Evolutionary conservation across 225 moss, liverwort and hornwort genomes (phyloP).

Genomic region (Polytrichum commune): DNA sequence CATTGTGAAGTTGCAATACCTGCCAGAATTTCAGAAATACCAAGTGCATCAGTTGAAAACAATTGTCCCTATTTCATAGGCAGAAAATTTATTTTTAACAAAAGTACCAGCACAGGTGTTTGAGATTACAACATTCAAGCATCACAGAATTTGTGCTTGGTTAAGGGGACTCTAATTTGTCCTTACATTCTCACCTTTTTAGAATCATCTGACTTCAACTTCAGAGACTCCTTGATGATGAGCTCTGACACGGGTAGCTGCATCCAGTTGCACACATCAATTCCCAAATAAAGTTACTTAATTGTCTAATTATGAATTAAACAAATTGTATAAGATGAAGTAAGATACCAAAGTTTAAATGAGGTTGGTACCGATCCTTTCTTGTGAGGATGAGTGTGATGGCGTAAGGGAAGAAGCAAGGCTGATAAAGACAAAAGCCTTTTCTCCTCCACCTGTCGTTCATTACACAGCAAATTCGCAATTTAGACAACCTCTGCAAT

Average conservation of each 20-base stretch:
- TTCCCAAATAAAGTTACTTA: no score
- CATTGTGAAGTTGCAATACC: slow-evolving; percentile 43
- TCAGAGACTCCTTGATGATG: slow-evolving; percentile 73
- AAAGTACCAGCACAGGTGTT: no score
- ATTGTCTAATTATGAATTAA: no score
- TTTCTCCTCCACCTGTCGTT: slow-evolving; percentile 29
- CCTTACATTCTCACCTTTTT: slow-evolving; percentile 44
- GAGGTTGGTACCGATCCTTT: slow-evolving; percentile 27
- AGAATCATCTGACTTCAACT: slow-evolving; percentile 78
- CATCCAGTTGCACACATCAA: slow-evolving; percentile 6
- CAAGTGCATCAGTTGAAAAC: no score
- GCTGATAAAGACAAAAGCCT: slow-evolving; percentile 34
- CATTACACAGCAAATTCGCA: not conserved
- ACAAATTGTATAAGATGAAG: no score
- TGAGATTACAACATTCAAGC: no score
- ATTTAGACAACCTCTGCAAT: no score
- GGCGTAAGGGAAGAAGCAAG: slow-evolving; percentile 43
- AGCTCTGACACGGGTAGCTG: slow-evolving; percentile 67
- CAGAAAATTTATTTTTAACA: no score
- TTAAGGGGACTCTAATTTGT: no score
- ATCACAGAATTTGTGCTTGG: no score
- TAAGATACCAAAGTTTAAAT: not conserved
- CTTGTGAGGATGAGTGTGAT: slow-evolving; percentile 24
- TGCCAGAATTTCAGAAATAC: slow-evolving; percentile 12
- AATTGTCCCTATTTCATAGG: no score